Evolutionary conservation across 2,329 filamentous ascomycete genomes (phyloP).

Genomic region (Septoria linicola): DNA sequence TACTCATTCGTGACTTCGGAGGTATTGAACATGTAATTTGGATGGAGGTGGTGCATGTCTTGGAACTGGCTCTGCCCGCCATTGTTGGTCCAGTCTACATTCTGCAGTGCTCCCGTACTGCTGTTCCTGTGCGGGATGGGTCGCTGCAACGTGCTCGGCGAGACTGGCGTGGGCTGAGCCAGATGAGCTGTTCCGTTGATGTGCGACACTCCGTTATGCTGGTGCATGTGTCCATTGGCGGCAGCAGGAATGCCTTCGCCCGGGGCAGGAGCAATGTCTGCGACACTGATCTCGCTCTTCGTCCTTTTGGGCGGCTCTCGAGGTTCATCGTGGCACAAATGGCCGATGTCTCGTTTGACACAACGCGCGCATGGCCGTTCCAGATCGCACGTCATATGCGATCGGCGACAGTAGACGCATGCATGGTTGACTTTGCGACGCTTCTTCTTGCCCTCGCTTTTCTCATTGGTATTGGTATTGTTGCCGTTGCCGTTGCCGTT

Average conservation of each 20-base stretch:
- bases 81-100: conserved; percentile 70
- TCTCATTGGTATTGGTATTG: conserved; percentile 25
- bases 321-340: conserved; percentile 96
- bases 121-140: conserved; percentile 47
- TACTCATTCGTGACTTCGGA: conserved; percentile 96
- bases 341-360: conserved; percentile 97
- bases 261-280: conserved; percentile 40
- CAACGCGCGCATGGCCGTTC: conserved; percentile 95
- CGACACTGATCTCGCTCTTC: conserved; percentile 53
- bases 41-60: conserved; percentile 92
- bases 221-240: conserved; percentile 19
- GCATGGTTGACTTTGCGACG: conserved; percentile 57
- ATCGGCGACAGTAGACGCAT: conserved; percentile 54
- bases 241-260: conserved; percentile 13
- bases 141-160: conserved; percentile 63
- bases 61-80: conserved; percentile 77
- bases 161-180: conserved; percentile 68
- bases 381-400: conserved; percentile 57
- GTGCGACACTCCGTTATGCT: conserved; percentile 16
- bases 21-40: conserved; percentile 91
- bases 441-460: conserved; percentile 45
- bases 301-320: conserved; percentile 81
- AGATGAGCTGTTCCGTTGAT: conserved; percentile 53
- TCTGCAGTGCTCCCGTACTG: conserved; percentile 38
- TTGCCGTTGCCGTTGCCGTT: conserved; percentile 24